phyloP scores from a whole-genome alignment of 2,329 filamentous ascomycete species.

The Tolypocladium guangdongense region DNA sequence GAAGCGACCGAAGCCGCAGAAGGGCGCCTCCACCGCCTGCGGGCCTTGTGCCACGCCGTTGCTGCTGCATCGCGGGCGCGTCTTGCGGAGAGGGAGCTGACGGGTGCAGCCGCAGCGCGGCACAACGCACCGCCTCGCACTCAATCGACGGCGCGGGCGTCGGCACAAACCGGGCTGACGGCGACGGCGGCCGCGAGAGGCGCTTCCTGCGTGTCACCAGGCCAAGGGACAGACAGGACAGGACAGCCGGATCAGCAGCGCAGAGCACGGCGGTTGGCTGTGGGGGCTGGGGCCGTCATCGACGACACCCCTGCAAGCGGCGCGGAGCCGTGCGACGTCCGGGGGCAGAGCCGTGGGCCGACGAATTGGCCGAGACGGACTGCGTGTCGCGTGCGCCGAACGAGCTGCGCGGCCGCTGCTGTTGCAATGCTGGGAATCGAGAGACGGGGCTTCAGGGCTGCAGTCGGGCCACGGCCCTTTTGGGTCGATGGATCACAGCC shows the following conservation, averaged over 20 bases:
- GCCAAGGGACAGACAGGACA: not conserved
- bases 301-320: not conserved
- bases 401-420: not conserved
- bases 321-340: not conserved
- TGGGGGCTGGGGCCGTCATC: not conserved
- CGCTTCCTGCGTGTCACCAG: not conserved
- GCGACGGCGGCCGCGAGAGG: not conserved
- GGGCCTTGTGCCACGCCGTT: not conserved
- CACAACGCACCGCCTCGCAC: not conserved
- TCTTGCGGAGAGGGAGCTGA: not conserved
- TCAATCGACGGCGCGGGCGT: not conserved
- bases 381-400: not conserved
- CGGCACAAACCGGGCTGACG: conserved; percentile 1
- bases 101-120: not conserved
- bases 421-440: not conserved
- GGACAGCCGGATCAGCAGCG: not conserved
- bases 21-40: not conserved
- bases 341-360: not conserved
- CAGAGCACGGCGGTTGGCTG: not conserved
- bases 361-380: not conserved
- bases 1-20: conserved; percentile 23
- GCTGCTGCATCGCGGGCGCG: conserved; percentile 1
- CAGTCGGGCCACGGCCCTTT: too few species aligned
- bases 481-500: not conserved
- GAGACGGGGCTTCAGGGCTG: too few species aligned